Conservation (phyloP, 768 basidiomycete species). For the Tricholoma hemisulphureum region DNA sequence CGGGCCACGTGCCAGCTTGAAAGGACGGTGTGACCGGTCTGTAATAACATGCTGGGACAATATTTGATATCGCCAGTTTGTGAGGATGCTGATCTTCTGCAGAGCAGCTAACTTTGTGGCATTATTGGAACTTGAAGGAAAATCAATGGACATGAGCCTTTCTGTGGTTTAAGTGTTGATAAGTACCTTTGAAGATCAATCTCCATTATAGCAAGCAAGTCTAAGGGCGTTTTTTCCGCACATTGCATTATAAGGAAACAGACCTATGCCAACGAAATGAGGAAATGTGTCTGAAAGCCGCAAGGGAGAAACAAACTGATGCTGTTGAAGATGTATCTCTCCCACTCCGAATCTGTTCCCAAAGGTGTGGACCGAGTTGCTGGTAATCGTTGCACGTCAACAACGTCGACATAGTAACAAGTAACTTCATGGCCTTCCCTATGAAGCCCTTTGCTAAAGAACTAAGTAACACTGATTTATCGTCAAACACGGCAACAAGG, state of each 20-base stretch:
- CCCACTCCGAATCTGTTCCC: slow-evolving; percentile 50
- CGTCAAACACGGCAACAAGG: slow-evolving; percentile 34
- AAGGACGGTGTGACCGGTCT: slow-evolving; percentile 64
- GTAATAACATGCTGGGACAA: slow-evolving; percentile 57
- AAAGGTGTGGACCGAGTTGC: slow-evolving; percentile 54
- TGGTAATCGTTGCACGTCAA: slow-evolving; percentile 49
- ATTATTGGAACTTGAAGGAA: slow-evolving; percentile 44
- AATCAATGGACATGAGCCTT: not conserved
- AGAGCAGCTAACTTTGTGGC: slow-evolving; percentile 51
- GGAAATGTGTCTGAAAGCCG: not conserved
- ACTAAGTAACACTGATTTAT: slow-evolving; percentile 38
- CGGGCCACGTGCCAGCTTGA: slow-evolving; percentile 67
- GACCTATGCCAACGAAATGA: slow-evolving; percentile 33
- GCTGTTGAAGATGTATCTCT: slow-evolving; percentile 43
- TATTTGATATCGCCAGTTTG: slow-evolving; percentile 71
- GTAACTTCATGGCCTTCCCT: slow-evolving; percentile 51
- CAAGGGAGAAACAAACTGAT: slow-evolving; percentile 41
- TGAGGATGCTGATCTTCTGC: slow-evolving; percentile 52
- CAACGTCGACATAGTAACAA: slow-evolving; percentile 61
- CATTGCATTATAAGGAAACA: slow-evolving; percentile 73
- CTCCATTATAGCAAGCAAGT: slow-evolving; percentile 50
- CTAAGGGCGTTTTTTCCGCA: slow-evolving; percentile 56
- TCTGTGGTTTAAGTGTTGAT: not conserved
- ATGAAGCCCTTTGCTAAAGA: slow-evolving; percentile 46
- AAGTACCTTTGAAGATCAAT: slow-evolving; percentile 55